Base-by-base conservation (phyloP, 1,139 yeast species). In the Lodderomyces margitis region DNA sequence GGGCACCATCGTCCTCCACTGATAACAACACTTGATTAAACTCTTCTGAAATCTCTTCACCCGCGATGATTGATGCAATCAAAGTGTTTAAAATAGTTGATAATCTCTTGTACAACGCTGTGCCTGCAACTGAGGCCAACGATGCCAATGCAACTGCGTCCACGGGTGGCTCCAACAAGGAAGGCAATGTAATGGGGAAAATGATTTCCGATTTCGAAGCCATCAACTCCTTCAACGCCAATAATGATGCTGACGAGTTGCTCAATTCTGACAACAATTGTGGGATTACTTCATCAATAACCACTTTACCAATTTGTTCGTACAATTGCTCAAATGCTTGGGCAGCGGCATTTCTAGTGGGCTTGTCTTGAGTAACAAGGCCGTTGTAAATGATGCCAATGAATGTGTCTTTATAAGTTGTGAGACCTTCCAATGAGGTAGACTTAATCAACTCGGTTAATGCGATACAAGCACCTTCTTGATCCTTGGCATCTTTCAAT, bases 401-500 rank as follows among this genome's bases (percentile, higher is more conserved):
- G 55, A 94, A 81, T 2, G 75, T 72, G 10, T 72, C 79, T 64
- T 87, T 88, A 63, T 80, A 85, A 51, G 78, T 80, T 16, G 62
- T 67, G 51, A 92, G 71, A 7, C 81, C 80, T 15, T 81, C 87
- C 4, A 68, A 64, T 14, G 80, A 74, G 3, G 96, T 80, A 0
- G 96, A 86, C 51, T 78, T 81, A 48, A 91, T 81, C 51, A 94
- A 80, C 60, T 91, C 98, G 37, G 83, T 79, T 44, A 91, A 71
- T 7, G 98, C 98, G 62, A 91, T 81, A 72, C 98, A 92, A 44
- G 92, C 88, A 70, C 99, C 98, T 68, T 91, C 95, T 59, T 87
- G 87, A 38, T 96, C 86, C 57, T 83, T 95, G 20, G 86, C 70
- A 54, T 86, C 94, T 52, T 87, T 84, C 55, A 92, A 72, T 6